Base-by-base conservation (phyloP, 2,329 filamentous ascomycete species). In the Davidsoniella australis region DNA sequence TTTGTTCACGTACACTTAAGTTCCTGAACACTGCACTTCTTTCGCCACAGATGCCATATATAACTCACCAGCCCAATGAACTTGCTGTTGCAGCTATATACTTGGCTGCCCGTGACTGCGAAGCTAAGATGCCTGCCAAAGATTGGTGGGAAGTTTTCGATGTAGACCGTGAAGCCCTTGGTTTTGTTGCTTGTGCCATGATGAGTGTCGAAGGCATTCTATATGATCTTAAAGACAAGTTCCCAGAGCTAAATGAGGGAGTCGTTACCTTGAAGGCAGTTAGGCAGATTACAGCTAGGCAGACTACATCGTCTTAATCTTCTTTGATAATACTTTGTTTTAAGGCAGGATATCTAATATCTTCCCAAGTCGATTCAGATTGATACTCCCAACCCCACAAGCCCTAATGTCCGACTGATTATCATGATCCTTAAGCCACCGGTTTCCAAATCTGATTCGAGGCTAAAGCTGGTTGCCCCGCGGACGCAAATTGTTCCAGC, bases 111-210 rank as follows among this genome's bases (percentile, higher is more conserved):
- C 74, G 80, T 41, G 87, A 96, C 56, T 62, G 76, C 1, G 79
- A 74, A 0, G 76, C 83, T 10, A 87, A 85, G 62, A 72, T 95
- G 65, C 86, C 89, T 0, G 82, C 83, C 55, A 76, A 75, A 44
- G 80, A 85, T 55, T 98, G 91, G 91, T 98, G 91, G 91, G 88
- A 95, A 63, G 85, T 96, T 0, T 96, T 96, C 62, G 91, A 98
- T 63, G 85, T 91, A 6, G 88, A 95, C 58, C 73, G 91, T 46
- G 91, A 98, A 67, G 87, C 94, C 61, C 70, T 98, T 36, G 91
- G 91, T 0, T 96, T 96, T 57, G 64, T 96, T 51, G 87, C 94
- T 3, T 85, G 95, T 9, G 87, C 74, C 0, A 76, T 95, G 73
- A 70, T 78, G 54, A 95, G 88, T 58, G 67, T 93, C 49, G 79